Percentiles rank a stretch among this genome's conserved stretches.
Evolutionary conservation across 257 asterid genomes (phyloP).

Genomic region (Ajuga chamaepitys): DNA sequence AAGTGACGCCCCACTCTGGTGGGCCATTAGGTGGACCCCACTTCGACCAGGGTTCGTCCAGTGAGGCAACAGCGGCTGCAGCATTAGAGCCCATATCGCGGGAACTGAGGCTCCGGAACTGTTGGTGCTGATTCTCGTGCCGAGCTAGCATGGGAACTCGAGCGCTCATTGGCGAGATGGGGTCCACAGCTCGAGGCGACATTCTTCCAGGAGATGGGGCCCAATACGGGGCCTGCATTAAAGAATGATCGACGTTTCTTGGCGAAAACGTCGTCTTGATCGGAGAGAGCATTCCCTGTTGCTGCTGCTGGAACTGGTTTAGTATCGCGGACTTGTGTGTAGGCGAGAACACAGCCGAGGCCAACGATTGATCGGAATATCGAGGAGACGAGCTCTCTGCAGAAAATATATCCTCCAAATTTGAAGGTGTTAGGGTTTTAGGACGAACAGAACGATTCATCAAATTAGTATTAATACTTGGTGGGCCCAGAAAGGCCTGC

Average conservation of each 20-base stretch:
- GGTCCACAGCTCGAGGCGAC: constrained; percentile 68
- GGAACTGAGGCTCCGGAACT: constrained; percentile 68
- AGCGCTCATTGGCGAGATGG: constrained; percentile 67
- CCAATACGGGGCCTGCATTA: constrained; percentile 47
- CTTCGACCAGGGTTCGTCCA: constrained; percentile 44
- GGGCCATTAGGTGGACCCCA: constrained; percentile 57
- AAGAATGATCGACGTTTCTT: constrained; percentile 47
- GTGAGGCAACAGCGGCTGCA: constrained; percentile 39
- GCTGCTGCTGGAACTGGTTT: constrained; percentile 77
- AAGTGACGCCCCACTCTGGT: constrained; percentile 48
- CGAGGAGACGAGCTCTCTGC: constrained; percentile 70
- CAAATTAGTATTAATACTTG: constrained; percentile 24
- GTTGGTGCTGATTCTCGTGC: constrained; percentile 53
- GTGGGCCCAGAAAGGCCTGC: constrained; percentile 37
- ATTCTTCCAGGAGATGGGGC: constrained; percentile 55
- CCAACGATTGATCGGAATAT: constrained; percentile 46
- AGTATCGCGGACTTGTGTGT: constrained; percentile 48
- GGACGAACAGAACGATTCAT: constrained; percentile 50
- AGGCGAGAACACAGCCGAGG: constrained; percentile 50
- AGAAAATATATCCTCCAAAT: constrained; percentile 65
- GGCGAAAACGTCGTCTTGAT: constrained; percentile 50
- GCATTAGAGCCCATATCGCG: constrained; percentile 57
- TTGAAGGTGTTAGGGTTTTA: constrained; percentile 44
- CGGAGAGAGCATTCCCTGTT: constrained; percentile 63
- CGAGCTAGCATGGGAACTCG: constrained; percentile 54